Base-by-base conservation (phyloP, 2,329 filamentous ascomycete species). In the Acarospora socialis region DNA sequence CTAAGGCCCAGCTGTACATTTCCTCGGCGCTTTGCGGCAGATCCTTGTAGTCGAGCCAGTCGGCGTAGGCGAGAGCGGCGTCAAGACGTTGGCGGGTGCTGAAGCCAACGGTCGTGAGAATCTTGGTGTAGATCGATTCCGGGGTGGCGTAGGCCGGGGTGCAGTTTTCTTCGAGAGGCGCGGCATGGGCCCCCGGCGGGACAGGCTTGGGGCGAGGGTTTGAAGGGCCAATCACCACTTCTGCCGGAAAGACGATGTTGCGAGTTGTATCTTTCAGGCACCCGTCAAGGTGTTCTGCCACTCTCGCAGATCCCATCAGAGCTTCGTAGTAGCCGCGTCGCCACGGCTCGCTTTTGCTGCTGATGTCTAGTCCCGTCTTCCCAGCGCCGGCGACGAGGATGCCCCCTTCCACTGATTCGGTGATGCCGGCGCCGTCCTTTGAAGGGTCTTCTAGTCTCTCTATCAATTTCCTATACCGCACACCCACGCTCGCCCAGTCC, bases 271-370 rank as follows among this genome's bases (percentile, higher is more conserved):
- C 83, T 25, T 68, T 63, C 10, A 92, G 64, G 67, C 77, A 83
- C 28, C 78, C 79, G 41, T 93, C 81, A 15, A 92, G 59, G 43
- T 86, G 73, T 55, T 94, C 86, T 4, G 83, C 75, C 0, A 77
- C 73, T 42, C 72, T 71, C 1, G 78, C 86, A 37, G 73, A 72
- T 7, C 77, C 67, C 72, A 94, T 81, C 28, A 94, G 58, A 3
- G 76, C 68, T 47, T 92, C 74, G 47, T 78, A 84, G 55, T 95
- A 95, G 1, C 83, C 84, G 34, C 81, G 66, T 46, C 78, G 66
- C 87, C 86, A 95, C 30, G 77, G 65, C 54, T 92, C 82, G 40
- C 74, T 77, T 60, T 84, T 92, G 5, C 57, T 66, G 1, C 70
- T 70, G 34, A 90, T 61, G 50, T 93, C 81, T 42, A 72, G 73